Evolutionary conservation across 768 basidiomycete species (phyloP), one percentile per base, ranked within the genome.

Genomic region (Leccinum longicurvipes): DNA sequence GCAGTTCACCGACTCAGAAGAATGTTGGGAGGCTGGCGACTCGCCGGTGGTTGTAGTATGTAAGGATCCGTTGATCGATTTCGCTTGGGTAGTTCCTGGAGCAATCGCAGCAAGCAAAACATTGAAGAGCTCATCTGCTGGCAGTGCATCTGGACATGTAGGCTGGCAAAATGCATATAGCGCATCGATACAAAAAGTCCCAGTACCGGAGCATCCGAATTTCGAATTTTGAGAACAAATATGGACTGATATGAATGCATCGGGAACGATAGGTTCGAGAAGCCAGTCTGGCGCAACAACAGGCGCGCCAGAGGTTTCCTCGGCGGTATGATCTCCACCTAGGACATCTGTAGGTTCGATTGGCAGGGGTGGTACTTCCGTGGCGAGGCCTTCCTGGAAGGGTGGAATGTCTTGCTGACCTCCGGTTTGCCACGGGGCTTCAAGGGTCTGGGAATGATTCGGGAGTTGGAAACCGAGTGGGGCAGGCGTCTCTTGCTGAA

Each of bases 1-100:
- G 5, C 7, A 39, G 12, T 5, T 6, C 29, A 2, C 4, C 2
- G 4, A 10, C 1, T 0, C 9, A n/a, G n/a, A n/a, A n/a, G n/a
- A n/a, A 3, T 39, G n/a, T n/a, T 24, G 31, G 2, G 23, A 31
- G 6, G 28, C 4, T 27, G 9, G 2, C 15, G 7, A 6, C 2
- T 41, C 14, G 28, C 4, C 2, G 19, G 19, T 17, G 19, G 23
- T 2, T 12, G 23, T 42, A 23, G n/a, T n/a, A n/a, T 45, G 31
- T 8, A 21, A 11, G 1, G 8, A 3, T 14, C 3, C 34, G 34
- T 36, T n/a, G 34, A 36, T 36, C 17, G 9, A 10, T 36, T 8
- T 34, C 3, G 17, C 29, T 36, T 36, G 17, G 34, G 17, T 31
- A 31, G 29, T 11, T 12, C 10, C 29, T 31, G 12, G 29, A 31